Percentiles rank a stretch among this genome's conserved stretches.
phyloP scores from a whole-genome alignment of 805 yeast species.

The Saccharomycopsis fodiens region DNA sequence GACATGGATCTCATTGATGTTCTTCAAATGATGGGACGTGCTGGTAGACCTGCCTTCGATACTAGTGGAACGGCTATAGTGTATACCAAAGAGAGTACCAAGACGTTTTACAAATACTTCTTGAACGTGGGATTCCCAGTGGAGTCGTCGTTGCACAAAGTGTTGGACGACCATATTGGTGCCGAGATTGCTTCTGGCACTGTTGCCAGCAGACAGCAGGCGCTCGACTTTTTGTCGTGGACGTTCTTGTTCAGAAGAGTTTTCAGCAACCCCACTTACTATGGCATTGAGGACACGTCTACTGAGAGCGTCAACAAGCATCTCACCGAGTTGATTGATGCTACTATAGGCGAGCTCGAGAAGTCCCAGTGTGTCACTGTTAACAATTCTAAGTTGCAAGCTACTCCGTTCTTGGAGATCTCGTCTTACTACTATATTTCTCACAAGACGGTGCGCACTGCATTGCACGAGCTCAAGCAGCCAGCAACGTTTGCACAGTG shows the following conservation, averaged over 20 bases:
- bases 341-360: conserved; percentile 54
- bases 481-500: conserved; percentile 50
- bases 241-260: conserved; percentile 90
- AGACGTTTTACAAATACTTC: conserved; percentile 83
- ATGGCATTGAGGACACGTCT: conserved; percentile 68
- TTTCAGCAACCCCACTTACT: conserved; percentile 88
- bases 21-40: conserved; percentile 97
- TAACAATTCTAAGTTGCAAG: conserved; percentile 33
- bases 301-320: conserved; percentile 50
- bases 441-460: conserved; percentile 74
- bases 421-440: conserved; percentile 90
- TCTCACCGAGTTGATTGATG: conserved; percentile 59
- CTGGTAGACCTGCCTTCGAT: conserved; percentile 97
- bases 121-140: conserved; percentile 94
- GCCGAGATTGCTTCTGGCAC: conserved; percentile 96
- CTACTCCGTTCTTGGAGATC: conserved; percentile 80
- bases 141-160: conserved; percentile 73
- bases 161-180: conserved; percentile 83
- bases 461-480: conserved; percentile 45
- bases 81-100: conserved; percentile 71
- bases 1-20: conserved; percentile 96
- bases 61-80: conserved; percentile 87
- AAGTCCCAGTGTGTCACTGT: conserved; percentile 64
- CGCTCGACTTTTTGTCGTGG: conserved; percentile 92
- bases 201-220: conserved; percentile 90